Base-by-base conservation (phyloP, 2,329 filamentous ascomycete genomes). In the Dactylellina sp. region DNA sequence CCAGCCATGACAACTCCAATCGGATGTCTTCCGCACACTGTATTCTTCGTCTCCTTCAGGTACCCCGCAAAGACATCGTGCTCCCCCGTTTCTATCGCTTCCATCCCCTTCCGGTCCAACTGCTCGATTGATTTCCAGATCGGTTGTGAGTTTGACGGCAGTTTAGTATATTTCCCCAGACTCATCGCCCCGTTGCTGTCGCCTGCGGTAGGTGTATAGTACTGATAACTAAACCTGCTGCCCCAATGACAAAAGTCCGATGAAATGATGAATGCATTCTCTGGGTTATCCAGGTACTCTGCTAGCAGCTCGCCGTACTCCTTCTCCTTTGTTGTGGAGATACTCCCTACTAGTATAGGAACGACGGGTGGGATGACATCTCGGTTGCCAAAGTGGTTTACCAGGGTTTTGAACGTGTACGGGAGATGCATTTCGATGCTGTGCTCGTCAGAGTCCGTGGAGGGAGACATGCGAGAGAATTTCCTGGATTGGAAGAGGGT, bases 161-260 rank as follows among this genome's bases (percentile, higher is more conserved):
- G 82, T 2, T 79, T 80, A 85, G 77, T 81, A 81, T 16, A 46
- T 20, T 39, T 35, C 22, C 6, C 35, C 3, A 68, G 0, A 76
- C 80, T 14, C 82, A 84, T 32, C 66, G 80, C 0, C 79, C 0
- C 20, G 42, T 25, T n/a, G 83, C 79, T 5, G 46, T 3, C 62
- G 81, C 83, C 76, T 76, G 83, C 79, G 83, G 81, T 75, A 79
- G 81, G 83, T 32, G 88, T 85, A 80, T 97, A 97, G 71, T 90
- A 90, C 25, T 89, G 91, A 81, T 98, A 99, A 63, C 86, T 84
- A 81, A 97, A 99, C 53, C 92, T 86, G 0, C 84, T 78, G 9
- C 95, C 95, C 95, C 95, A 99, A 81, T 99, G 95, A 76, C 94
- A 97, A 81, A 99, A 99, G 81, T 99, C 95, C 0, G 93, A 97